These are phyloP conservation scores for Helicostylum pulchrum DNA, from an alignment of 192 early-diverging fungal species.

Conservation along the genomic window DNA sequence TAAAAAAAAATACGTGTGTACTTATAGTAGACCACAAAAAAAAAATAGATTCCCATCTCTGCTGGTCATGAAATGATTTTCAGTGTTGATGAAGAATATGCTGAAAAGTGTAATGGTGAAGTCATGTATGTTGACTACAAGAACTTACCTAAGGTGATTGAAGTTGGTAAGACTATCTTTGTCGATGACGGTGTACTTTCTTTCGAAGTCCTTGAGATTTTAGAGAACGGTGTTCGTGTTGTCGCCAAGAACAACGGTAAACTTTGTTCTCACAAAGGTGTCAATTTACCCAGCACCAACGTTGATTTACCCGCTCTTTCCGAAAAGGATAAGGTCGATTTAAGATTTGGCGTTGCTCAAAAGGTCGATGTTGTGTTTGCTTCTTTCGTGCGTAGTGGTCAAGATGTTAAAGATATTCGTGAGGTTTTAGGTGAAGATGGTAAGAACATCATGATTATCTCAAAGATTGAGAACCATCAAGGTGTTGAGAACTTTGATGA, in stretches of 20 bases:
- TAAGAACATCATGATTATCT: slow-evolving; percentile 89
- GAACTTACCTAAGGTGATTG: slow-evolving; percentile 74
- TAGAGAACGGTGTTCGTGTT: slow-evolving; percentile 59
- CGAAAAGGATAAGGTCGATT: slow-evolving; percentile 89
- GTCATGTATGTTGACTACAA: slow-evolving; percentile 79
- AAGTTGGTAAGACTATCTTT: slow-evolving; percentile 72
- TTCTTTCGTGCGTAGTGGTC: slow-evolving; percentile 91
- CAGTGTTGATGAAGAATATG: slow-evolving; percentile 62
- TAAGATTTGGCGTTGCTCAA: slow-evolving; percentile 90
- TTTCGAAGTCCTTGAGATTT: slow-evolving; percentile 82
- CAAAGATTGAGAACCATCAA: slow-evolving; percentile 98
- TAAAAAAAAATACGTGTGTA: too few relatives aligned
- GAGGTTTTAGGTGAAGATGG: slow-evolving; percentile 77
- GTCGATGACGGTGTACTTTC: slow-evolving; percentile 96
- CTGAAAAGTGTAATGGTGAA: slow-evolving; percentile 58
- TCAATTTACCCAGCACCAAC: slow-evolving; percentile 88
- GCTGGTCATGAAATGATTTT: slow-evolving; percentile 80
- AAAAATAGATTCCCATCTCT: slow-evolving; percentile 53
- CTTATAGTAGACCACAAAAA: background rate
- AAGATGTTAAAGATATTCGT: slow-evolving; percentile 89
- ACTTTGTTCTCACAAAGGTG: slow-evolving; percentile 91
- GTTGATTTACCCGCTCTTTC: slow-evolving; percentile 96
- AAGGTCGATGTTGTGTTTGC: slow-evolving; percentile 95
- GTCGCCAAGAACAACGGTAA: slow-evolving; percentile 81
- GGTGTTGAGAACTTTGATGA: slow-evolving; percentile 99